Base-by-base conservation (phyloP, 2,329 filamentous ascomycete species). In the Clonostachys byssicola region DNA sequence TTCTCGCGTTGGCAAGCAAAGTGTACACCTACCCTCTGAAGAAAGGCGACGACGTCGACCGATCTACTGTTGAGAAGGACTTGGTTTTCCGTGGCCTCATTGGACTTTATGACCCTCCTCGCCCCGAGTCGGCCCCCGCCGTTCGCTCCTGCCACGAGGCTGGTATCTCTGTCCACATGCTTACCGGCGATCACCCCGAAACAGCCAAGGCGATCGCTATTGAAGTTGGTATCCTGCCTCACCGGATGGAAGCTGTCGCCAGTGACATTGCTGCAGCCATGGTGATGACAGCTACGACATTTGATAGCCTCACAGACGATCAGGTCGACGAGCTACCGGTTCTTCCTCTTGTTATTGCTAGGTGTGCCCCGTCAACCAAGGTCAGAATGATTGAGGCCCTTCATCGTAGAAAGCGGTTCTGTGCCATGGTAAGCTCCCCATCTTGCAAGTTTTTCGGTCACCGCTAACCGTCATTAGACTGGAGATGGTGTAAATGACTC, bases 401-500 rank as follows among this genome's bases (percentile, higher is more conserved):
- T 12, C 85, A 88, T 60, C 75, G 85, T 30, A 77, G 85, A 23
- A 74, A 75, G 43, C 74, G 71, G 43, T 88, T 85, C 62, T 82
- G 78, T 45, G 85, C 85, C 36, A 88, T 89, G 84, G 67, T 68
- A 58, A 45, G 60, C 56, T 34, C 16, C 34, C 35, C 17, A 3
- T 9, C 17, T 13, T 12, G 1, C 17, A 6, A 20, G 14, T 34
- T 45, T 30, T 48, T 10, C 30, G 20, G 45, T 40, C 55, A 38
- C 53, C 58, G 43, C 57, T 47, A 48, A 9, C 1, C 38, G 16
- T 10, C 23, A 30, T 30, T 10, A 30, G 23, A 89, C 85, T 45
- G 86, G 86, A 49, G 85, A 89, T 56, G 86, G 86, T 50, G 85
- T 88, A 42, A 89, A 89, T 57, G 86, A 89, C 57, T 84, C 82